phyloP scores from a whole-genome alignment of 2,329 filamentous ascomycete genomes.

The Colletotrichum spinosum region DNA sequence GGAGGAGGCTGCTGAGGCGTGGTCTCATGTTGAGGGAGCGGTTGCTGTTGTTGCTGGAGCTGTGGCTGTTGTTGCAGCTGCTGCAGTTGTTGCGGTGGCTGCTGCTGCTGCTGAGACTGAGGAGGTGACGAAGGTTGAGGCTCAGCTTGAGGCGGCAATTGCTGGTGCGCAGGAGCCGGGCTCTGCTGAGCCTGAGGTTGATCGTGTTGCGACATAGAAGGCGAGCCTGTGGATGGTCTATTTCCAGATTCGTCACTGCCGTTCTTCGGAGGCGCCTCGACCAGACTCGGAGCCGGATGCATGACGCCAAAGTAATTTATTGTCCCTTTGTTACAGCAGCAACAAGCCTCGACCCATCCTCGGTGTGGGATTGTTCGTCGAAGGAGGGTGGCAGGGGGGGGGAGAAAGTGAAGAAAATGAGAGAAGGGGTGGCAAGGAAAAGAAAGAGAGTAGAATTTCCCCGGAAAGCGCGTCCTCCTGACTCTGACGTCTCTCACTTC shows the following conservation, averaged over 20 bases:
- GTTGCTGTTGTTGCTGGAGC: conserved; percentile 40
- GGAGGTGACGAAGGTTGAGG: conserved; percentile 26
- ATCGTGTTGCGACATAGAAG: conserved; percentile 36
- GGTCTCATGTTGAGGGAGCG: conserved; percentile 24
- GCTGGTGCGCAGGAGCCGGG: conserved; percentile 31
- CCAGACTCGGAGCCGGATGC: conserved; percentile 54
- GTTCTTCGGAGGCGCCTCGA: conserved; percentile 46
- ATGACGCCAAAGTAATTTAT: conserved; percentile 43
- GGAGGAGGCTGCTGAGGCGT: conserved; percentile 35
- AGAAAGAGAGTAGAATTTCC: not conserved
- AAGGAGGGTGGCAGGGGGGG: conserved; percentile 4
- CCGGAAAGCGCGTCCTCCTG: too few species aligned
- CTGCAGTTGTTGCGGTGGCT: conserved; percentile 36
- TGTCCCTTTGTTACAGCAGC: conserved; percentile 35
- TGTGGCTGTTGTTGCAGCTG: conserved; percentile 33
- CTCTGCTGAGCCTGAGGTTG: conserved; percentile 34
- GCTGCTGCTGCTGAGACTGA: conserved; percentile 30
- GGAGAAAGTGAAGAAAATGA: conserved; percentile 18
- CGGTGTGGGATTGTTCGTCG: conserved; percentile 25
- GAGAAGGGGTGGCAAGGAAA: conserved; percentile 15
- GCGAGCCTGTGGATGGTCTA: conserved; percentile 36
- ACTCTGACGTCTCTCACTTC: conserved; percentile 1
- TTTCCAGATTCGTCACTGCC: conserved; percentile 39
- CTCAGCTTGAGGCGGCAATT: conserved; percentile 40
- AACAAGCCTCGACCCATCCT: conserved; percentile 34